phyloP scores from a whole-genome alignment of 768 basidiomycete genomes.

The Psilocybe azurescens region DNA sequence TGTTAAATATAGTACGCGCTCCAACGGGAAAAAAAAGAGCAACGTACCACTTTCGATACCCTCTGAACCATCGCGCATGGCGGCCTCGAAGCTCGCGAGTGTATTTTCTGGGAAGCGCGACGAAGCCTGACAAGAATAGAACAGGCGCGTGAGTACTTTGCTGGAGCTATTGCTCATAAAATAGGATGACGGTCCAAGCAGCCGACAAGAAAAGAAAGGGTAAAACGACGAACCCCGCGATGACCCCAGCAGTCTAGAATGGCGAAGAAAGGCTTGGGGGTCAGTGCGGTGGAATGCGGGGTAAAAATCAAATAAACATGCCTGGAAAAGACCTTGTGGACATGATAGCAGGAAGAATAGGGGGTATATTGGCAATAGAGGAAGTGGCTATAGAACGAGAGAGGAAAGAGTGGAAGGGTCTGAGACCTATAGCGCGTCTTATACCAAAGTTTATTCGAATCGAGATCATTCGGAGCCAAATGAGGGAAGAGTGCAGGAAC shows the following conservation, averaged over 20 bases:
- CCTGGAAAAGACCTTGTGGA: slow-evolving; percentile 34
- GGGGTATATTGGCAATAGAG: not conserved
- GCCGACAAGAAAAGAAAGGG: not conserved
- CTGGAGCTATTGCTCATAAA: not conserved
- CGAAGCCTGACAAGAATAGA: slow-evolving; percentile 63
- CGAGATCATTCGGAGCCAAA: slow-evolving; percentile 5
- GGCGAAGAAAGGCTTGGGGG: not conserved
- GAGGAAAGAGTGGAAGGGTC: slow-evolving; percentile 12
- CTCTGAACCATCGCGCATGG: slow-evolving; percentile 94
- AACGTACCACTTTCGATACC: slow-evolving; percentile 96
- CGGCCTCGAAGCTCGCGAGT: slow-evolving; percentile 92
- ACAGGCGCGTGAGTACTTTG: not conserved
- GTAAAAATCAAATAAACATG: slow-evolving; percentile 17
- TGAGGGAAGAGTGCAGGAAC: slow-evolving; percentile 8
- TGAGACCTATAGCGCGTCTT: slow-evolving; percentile 19
- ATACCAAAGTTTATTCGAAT: slow-evolving; percentile 14
- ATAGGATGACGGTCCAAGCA: not conserved
- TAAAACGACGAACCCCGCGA: slow-evolving; percentile 45
- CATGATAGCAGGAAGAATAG: not conserved
- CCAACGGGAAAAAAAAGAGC: not conserved
- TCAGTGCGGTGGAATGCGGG: slow-evolving; percentile 1
- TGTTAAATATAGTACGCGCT: slow-evolving; percentile 57
- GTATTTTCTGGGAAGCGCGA: slow-evolving; percentile 93
- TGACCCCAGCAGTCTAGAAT: slow-evolving; percentile 71
- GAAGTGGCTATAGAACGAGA: slow-evolving; percentile 10